Base-by-base conservation (phyloP, 2,329 filamentous ascomycete genomes). In the Paramyrothecium sp. region DNA sequence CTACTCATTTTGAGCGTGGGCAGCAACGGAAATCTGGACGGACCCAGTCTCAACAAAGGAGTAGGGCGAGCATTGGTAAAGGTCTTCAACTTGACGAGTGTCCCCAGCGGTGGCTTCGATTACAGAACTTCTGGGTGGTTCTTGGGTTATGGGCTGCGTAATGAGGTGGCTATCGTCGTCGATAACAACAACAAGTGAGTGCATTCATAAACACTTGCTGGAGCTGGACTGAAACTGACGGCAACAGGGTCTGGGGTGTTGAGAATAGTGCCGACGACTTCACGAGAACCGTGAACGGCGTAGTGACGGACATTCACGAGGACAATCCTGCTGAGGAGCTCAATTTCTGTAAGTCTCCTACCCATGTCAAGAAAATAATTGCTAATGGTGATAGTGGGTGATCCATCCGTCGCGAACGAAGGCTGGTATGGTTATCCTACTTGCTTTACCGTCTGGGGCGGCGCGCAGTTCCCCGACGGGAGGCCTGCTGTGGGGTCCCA, bases 291-390 rank as follows among this genome's bases (percentile, higher is more conserved):
- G 65, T 83, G 33, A 75, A 79, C 56, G 79, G 79, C 50, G 64
- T 76, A 30, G 62, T 63, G 7, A 63, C 61, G 7, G 81, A 85
- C 54, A 81, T 87, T 55, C 82, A 86, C 63, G 73, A 79, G 49
- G 76, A 87, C 67, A 89, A 89, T 64, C 86, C 86, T 1, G 84
- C 81, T 3, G 86, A 89, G 65, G 84, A 89, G 70, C 70, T 89
- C 63, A 89, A 89, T 70, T 88, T 83, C 70, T 78, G 85, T 71
- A 63, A 61, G 68, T 59, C 13, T 3, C 11, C 38, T 4, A 49
- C 16, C 20, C 34, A 41, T 19, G 19, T 5, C 20, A 8, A 33
- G n/a, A 20, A 2, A 21, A 19, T 22, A 21, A 21, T 2, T 11
- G 30, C n/a, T 53, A 53, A 53, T 19, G 12, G 13, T 38, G 23